Evolutionary conservation across 163 green algal species (phyloP), one percentile per base, ranked within the genome.

Genomic region (Chlamydomonas reinhardtii): DNA sequence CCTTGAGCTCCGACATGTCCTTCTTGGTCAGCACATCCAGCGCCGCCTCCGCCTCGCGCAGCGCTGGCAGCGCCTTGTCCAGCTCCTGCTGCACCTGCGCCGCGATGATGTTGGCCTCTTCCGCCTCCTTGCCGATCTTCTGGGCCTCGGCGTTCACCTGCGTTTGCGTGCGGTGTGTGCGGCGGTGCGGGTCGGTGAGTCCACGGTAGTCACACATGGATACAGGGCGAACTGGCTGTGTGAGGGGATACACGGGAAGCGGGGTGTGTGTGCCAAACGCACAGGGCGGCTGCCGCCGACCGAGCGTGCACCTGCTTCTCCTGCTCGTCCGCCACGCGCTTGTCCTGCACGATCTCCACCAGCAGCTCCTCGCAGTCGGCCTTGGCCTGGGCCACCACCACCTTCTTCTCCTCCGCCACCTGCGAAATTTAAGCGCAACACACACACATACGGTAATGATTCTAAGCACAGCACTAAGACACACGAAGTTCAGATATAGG

Each of bases 1-100:
- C 95, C 84, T 98, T 98, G 20, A 98, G 88, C 91, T 98, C 95
- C 32, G 88, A 90, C 78, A 98, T 95, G 89, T 98, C 96, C 89
- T 98, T 98, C 94, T 98, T 98, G 39, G 95, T 98, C 65, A 98
- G 91, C 76, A 98, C 95, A 77, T 98, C 96, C 43, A 98, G 91
- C n/a, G 96, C 96, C 27, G 95, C 96, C 87, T 97, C 94, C 31
- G 96, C 95, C 69, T 85, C 84, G 15, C 85, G 85, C 65, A 98
- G 93, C n/a, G 95, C 95, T 17, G 96, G 96, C 87, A 98, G 87
- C 2, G 96, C 96, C 88, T 97, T 96, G 82, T 98, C 96, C 79
- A 98, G 93, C 75, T 95, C 95, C 19, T 61, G 56, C 89, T 97
- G 93, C 90, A 97, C 89, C 82, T 97, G 95, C 32, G 87, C 88